Conservation (phyloP, 805 yeast genomes). For the Ogataea polymorpha region DNA sequence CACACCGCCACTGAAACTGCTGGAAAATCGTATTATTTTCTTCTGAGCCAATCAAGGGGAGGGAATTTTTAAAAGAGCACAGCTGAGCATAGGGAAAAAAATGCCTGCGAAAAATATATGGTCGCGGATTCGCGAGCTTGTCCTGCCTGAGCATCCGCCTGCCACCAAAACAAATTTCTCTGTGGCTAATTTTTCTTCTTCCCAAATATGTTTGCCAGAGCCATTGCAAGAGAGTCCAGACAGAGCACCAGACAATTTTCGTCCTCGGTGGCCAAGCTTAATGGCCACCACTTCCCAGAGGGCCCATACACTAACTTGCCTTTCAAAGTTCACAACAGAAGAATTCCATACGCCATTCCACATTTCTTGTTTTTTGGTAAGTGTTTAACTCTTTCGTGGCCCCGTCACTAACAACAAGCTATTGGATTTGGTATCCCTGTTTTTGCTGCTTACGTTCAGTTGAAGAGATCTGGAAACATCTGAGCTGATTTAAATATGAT, state of each 20-base stretch:
- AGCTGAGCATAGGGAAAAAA: neutral
- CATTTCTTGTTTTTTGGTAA: constrained; percentile 77
- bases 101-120: neutral
- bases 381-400: constrained; percentile 15
- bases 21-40: constrained; percentile 7
- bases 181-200: constrained; percentile 9
- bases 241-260: constrained; percentile 46
- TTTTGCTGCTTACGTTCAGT: constrained; percentile 72
- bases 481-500: constrained; percentile 20
- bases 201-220: constrained; percentile 30
- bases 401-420: constrained; percentile 24
- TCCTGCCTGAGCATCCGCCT: neutral
- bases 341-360: constrained; percentile 78
- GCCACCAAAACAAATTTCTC: constrained; percentile 4
- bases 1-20: constrained; percentile 6
- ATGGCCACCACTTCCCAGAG: constrained; percentile 53
- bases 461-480: constrained; percentile 77
- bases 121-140: neutral
- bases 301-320: constrained; percentile 94
- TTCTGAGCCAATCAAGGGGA: constrained; percentile 6
- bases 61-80: constrained; percentile 5
- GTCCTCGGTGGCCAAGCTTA: constrained; percentile 45
- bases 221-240: constrained; percentile 26
- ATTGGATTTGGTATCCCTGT: constrained; percentile 75
- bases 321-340: constrained; percentile 90